These are phyloP conservation scores for Solanum corneliomulleri DNA, from an alignment of 257 asterid genomes.

Conservation along the genomic window DNA sequence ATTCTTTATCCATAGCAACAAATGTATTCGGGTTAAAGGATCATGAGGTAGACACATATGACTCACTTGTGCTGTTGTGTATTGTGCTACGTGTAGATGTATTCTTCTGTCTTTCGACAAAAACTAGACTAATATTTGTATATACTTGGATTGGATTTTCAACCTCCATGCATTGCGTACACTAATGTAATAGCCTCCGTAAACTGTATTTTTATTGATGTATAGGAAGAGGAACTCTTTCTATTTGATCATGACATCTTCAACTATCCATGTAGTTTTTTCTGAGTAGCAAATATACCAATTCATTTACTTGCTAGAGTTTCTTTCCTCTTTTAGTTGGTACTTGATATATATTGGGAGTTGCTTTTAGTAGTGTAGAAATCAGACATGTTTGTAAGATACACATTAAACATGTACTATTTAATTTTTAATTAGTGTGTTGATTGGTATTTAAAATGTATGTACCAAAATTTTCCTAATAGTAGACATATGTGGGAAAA, in stretches of 20 bases:
- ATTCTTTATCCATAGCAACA: not conserved
- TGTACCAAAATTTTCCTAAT: not conserved
- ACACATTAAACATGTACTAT: not conserved
- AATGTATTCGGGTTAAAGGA: not conserved
- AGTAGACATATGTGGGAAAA: not conserved
- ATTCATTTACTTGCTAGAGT: not conserved
- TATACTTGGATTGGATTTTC: not conserved
- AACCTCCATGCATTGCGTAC: not conserved
- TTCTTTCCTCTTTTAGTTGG: not conserved
- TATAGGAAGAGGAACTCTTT: not conserved
- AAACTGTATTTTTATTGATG: not conserved
- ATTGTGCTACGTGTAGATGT: not conserved
- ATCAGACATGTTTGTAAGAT: not conserved
- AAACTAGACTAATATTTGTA: not conserved
- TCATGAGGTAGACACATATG: not conserved
- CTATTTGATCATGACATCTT: not conserved
- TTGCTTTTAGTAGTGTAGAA: not conserved
- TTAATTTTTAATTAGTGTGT: not conserved
- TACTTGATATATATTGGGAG: not conserved
- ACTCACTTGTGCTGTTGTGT: not conserved
- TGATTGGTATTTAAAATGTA: not conserved
- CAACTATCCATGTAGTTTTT: not conserved
- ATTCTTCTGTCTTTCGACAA: not conserved
- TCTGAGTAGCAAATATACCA: not conserved
- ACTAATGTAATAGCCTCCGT: not conserved